Percentiles rank a stretch among this genome's conserved stretches.
Conservation (phyloP, 805 yeast genomes). For the Priceomyces carsonii region DNA sequence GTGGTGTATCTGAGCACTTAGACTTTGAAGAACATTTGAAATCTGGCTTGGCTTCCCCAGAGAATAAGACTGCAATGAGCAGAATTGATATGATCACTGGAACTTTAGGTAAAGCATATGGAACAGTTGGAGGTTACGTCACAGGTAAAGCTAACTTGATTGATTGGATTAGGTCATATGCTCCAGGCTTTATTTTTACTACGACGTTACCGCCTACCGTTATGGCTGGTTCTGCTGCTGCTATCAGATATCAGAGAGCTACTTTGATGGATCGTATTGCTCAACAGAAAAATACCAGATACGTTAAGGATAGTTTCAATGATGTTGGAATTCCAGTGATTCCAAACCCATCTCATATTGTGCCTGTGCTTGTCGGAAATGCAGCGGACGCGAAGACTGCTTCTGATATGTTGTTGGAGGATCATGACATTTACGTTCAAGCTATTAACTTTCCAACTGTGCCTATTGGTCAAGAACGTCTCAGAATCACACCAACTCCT, state of each 20-base stretch:
- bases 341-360: conserved; percentile 97
- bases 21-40: conserved; percentile 81
- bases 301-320: conserved; percentile 73
- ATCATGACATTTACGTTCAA: conserved; percentile 90
- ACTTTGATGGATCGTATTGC: conserved; percentile 75
- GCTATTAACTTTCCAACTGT: conserved; percentile 99
- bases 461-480: conserved; percentile 91
- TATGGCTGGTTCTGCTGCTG: conserved; percentile 92
- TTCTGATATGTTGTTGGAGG: conserved; percentile 81
- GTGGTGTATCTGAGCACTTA: conserved; percentile 97
- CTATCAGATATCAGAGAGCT: conserved; percentile 80
- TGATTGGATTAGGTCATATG: conserved; percentile 94
- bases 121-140: conserved; percentile 96
- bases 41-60: conserved; percentile 56
- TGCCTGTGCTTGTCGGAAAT: conserved; percentile 92
- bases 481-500: conserved; percentile 98
- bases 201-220: conserved; percentile 96
- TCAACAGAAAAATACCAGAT: conserved; percentile 84
- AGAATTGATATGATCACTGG: conserved; percentile 97
- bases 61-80: conserved; percentile 66
- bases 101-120: conserved; percentile 95
- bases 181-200: conserved; percentile 97
- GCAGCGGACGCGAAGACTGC: conserved; percentile 91
- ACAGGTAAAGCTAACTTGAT: conserved; percentile 82
- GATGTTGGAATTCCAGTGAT: conserved; percentile 87